Evolutionary conservation across 2,329 filamentous ascomycete genomes (phyloP), one percentile per base, ranked within the genome.

Genomic region (Aspergillus melleus): DNA sequence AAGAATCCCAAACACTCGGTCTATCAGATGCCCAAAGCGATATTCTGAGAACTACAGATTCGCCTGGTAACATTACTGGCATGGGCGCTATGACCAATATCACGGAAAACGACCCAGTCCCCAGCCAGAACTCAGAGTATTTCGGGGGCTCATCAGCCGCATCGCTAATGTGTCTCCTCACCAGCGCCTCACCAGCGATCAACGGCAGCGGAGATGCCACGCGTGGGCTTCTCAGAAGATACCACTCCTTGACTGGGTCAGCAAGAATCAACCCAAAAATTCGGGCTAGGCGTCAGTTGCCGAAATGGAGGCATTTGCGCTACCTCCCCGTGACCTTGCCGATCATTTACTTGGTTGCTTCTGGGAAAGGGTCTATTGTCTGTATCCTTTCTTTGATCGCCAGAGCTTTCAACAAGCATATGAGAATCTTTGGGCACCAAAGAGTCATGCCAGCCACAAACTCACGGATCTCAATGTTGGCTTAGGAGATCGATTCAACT

Each of bases 361-460:
- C 55, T 80, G 74, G 61, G 65, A 76, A 14, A 64, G 71, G 9
- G 68, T 81, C 1, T 76, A 76, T 59, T 79, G 74, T 62, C 67
- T 81, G 10, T 81, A 80, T 54, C 80, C 80, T 0, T 77, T 80
- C 57, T 76, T 81, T 54, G 74, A 81, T 64, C 70, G 74, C 4
- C 69, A 71, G 0, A 72, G 72, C n/a, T 81, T 82, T 52, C 67
- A 77, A 55, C 61, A 63, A 19, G 76, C 75, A 0, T 80, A 80
- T 51, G 65, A 74, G 32, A 74, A 69, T 36, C 64, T 81, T 0
- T 81, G 78, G 77, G 60, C 62, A 8, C 63, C 71, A 1, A 58
- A 59, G 16, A 65, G 64, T 6, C 57, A 66, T 26, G 54, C 66
- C 0, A 64, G 56, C 30, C 59, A 57, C 11, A 52, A 63, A 11